A percentile compares a stretch with the other conserved stretches of the same genome.
phyloP scores from a whole-genome alignment of 768 basidiomycete genomes.

The Panellus pusillus region DNA sequence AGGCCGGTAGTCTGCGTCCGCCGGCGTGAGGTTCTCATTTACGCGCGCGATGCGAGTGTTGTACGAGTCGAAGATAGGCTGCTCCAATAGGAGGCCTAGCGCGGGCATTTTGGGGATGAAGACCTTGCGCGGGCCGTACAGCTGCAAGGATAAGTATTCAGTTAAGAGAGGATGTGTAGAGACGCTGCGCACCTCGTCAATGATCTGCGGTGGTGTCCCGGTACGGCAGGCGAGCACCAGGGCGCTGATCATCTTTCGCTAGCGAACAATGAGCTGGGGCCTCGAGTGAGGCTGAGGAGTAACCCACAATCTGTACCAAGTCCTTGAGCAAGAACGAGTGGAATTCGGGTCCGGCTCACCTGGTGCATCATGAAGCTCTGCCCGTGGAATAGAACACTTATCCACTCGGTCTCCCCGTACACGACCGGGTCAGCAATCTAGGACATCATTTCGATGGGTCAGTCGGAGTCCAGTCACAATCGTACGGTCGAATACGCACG shows the following conservation, averaged over 20 bases:
- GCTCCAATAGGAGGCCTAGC: constrained; percentile 87
- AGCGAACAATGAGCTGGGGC: constrained; percentile 21
- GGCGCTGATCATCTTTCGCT: constrained; percentile 97
- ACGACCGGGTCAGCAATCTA: constrained; percentile 86
- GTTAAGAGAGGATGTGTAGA: background rate
- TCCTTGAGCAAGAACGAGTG: background rate
- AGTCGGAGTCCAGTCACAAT: background rate
- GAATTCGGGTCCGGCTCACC: constrained; percentile 41
- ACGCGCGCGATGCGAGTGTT: constrained; percentile 54
- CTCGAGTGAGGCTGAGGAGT: background rate
- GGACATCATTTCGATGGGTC: background rate
- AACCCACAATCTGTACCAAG: constrained; percentile 49
- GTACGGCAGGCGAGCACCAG: constrained; percentile 81
- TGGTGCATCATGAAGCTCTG: constrained; percentile 99
- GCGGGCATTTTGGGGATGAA: constrained; percentile 96
- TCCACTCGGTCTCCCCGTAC: constrained; percentile 92
- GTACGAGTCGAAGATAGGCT: constrained; percentile 80
- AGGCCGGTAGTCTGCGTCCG: constrained; percentile 64
- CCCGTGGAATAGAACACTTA: constrained; percentile 89
- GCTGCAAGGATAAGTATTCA: constrained; percentile 35
- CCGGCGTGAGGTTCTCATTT: constrained; percentile 52
- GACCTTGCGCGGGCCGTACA: constrained; percentile 75
- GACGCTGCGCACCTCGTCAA: constrained; percentile 58
- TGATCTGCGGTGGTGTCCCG: constrained; percentile 67
- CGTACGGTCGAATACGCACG: constrained; percentile 38